Conservation (phyloP, 2,329 filamentous ascomycete species). For the Claviceps paspali region DNA sequence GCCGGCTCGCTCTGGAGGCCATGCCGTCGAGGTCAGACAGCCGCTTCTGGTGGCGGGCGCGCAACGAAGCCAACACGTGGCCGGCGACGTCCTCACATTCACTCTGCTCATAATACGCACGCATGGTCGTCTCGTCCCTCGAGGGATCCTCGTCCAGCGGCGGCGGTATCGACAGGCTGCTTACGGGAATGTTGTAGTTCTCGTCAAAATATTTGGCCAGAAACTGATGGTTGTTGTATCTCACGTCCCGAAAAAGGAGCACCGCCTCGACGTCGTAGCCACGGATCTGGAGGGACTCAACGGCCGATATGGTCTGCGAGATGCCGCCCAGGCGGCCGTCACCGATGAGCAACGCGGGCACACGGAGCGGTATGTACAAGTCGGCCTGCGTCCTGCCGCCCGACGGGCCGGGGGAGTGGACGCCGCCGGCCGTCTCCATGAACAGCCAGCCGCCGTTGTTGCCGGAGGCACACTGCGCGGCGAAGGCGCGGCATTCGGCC, state of each 20-base stretch:
- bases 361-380: slow-evolving; percentile 56
- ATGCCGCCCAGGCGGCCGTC: slow-evolving; percentile 68
- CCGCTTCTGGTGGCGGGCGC: slow-evolving; percentile 37
- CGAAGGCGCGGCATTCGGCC: slow-evolving; percentile 20
- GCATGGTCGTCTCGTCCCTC: slow-evolving; percentile 43
- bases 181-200: slow-evolving; percentile 39
- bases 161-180: slow-evolving; percentile 46
- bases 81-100: slow-evolving; percentile 23
- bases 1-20: slow-evolving; percentile 41
- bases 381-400: slow-evolving; percentile 59
- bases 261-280: slow-evolving; percentile 64
- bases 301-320: slow-evolving; percentile 64
- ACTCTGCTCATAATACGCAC: slow-evolving; percentile 43
- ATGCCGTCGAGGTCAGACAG: slow-evolving; percentile 46
- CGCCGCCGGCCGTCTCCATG: slow-evolving; percentile 69
- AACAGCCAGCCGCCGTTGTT: slow-evolving; percentile 46
- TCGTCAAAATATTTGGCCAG: slow-evolving; percentile 51
- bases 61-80: slow-evolving; percentile 34
- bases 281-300: slow-evolving; percentile 60
- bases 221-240: slow-evolving; percentile 55
- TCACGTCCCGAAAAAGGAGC: slow-evolving; percentile 49
- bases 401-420: slow-evolving; percentile 64
- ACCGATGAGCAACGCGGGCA: slow-evolving; percentile 59
- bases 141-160: slow-evolving; percentile 19
- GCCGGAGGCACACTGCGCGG: slow-evolving; percentile 24